phyloP scores from a whole-genome alignment of 148 eudicot species.

The Cornus kousa region DNA sequence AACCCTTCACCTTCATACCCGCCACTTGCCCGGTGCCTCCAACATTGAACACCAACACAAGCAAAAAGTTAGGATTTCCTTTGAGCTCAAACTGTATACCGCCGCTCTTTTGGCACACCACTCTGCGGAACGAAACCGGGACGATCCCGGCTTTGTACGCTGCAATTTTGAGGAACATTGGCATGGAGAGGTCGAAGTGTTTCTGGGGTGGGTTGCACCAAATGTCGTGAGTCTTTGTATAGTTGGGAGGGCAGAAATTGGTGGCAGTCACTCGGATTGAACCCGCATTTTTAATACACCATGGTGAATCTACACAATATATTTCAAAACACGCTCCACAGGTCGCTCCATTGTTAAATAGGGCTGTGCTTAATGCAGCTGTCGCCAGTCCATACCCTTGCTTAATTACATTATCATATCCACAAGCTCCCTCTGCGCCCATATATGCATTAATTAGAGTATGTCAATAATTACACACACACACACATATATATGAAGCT shows the following conservation, averaged over 20 bases:
- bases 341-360: no score
- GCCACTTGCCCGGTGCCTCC: slow-evolving; percentile 40
- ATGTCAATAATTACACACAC: no score
- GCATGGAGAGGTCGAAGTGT: slow-evolving; percentile 35
- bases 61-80: slow-evolving; percentile 37
- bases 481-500: no score
- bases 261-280: slow-evolving; percentile 24
- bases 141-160: slow-evolving; percentile 42
- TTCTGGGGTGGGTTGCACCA: slow-evolving; percentile 46
- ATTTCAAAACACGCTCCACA: slow-evolving; percentile 19
- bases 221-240: slow-evolving; percentile 17
- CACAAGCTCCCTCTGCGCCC: slow-evolving; percentile 44
- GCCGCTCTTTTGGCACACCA: slow-evolving; percentile 29
- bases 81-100: slow-evolving; percentile 41
- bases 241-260: slow-evolving; percentile 47
- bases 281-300: slow-evolving; percentile 23
- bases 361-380: no score
- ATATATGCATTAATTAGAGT: no score
- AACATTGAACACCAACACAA: slow-evolving; percentile 48
- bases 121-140: slow-evolving; percentile 29
- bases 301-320: slow-evolving; percentile 23
- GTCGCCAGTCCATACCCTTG: no score
- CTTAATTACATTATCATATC: slow-evolving; percentile 23
- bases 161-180: slow-evolving; percentile 40
- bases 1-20: slow-evolving; percentile 34